phyloP scores from a whole-genome alignment of 768 basidiomycete species.

The Auriscalpium microsporum region DNA sequence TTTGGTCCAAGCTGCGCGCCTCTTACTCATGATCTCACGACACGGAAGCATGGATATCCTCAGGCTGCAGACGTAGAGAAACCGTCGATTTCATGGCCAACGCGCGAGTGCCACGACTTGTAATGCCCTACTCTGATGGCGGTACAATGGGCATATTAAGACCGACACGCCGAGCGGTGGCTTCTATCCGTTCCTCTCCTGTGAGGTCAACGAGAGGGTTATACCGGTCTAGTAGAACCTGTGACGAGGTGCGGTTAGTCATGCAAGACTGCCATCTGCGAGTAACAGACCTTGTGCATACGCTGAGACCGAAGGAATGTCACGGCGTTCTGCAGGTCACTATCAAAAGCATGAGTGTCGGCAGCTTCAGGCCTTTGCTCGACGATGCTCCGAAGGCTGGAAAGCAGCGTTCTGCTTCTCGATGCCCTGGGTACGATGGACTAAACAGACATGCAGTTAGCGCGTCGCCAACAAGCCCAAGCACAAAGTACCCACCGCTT shows the following conservation, averaged over 20 bases:
- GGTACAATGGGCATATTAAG: conserved; percentile 65
- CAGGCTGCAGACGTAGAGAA: too few species aligned
- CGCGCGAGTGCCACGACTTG: too few species aligned
- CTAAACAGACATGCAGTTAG: conserved; percentile 19
- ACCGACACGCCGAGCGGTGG: conserved; percentile 82
- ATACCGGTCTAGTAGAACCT: conserved; percentile 80
- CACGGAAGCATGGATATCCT: too few species aligned
- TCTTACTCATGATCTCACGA: too few species aligned
- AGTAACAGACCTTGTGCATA: conserved; percentile 56
- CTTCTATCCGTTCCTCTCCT: conserved; percentile 68
- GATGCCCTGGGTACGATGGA: conserved; percentile 28
- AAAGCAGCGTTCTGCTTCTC: conserved; percentile 35
- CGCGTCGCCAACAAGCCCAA: not conserved
- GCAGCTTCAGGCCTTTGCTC: conserved; percentile 28
- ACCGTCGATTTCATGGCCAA: too few species aligned
- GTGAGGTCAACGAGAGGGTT: conserved; percentile 80
- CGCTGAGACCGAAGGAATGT: conserved; percentile 68
- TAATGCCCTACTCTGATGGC: conserved; percentile 14
- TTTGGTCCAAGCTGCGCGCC: too few species aligned
- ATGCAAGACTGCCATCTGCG: not conserved
- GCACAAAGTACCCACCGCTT: conserved; percentile 34
- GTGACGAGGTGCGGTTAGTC: conserved; percentile 2
- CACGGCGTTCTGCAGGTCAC: conserved; percentile 50
- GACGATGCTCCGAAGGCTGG: conserved; percentile 47
- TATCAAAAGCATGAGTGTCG: conserved; percentile 21